phyloP scores from a whole-genome alignment of 2,329 filamentous ascomycete genomes.

The Xylaria sp. region DNA sequence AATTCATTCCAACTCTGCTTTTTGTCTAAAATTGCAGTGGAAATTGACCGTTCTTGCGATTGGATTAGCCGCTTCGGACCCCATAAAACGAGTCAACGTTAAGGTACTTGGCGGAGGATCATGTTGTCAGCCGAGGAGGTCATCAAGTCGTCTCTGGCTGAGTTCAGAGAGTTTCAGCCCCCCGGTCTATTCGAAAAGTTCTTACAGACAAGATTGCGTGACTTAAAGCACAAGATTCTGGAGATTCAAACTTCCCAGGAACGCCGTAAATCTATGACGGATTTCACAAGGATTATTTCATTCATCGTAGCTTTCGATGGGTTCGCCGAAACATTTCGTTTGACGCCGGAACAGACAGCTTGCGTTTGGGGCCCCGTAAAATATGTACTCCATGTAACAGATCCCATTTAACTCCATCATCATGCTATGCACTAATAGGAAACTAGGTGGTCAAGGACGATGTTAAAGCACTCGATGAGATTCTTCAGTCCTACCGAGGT shows the following conservation, averaged over 20 bases:
- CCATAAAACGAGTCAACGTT: neutral
- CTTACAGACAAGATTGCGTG: slow-evolving; percentile 16
- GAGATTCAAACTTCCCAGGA: slow-evolving; percentile 38
- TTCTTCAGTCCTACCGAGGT: slow-evolving; percentile 32
- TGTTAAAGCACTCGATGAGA: slow-evolving; percentile 17
- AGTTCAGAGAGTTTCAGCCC: slow-evolving; percentile 25
- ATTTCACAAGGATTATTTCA: slow-evolving; percentile 36
- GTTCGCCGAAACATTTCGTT: slow-evolving; percentile 21
- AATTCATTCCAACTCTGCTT: neutral
- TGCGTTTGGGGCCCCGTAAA: slow-evolving; percentile 42
- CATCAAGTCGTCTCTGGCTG: neutral
- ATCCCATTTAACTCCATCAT: neutral
- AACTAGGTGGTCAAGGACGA: slow-evolving; percentile 28
- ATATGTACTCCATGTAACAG: slow-evolving; percentile 33
- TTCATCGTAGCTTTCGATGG: slow-evolving; percentile 34
- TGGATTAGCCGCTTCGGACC: neutral
- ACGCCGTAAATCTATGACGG: slow-evolving; percentile 36
- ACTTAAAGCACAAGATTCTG: slow-evolving; percentile 34
- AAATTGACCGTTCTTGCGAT: neutral
- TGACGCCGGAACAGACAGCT: slow-evolving; percentile 18
- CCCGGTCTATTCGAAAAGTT: slow-evolving; percentile 24
- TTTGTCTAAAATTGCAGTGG: neutral
- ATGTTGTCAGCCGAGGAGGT: neutral
- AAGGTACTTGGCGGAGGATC: neutral
- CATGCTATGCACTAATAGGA: slow-evolving; percentile 1